These are phyloP conservation scores for Mortierella sp. DNA, from an alignment of 371 early-diverging fungal species.

Conservation along the genomic window DNA sequence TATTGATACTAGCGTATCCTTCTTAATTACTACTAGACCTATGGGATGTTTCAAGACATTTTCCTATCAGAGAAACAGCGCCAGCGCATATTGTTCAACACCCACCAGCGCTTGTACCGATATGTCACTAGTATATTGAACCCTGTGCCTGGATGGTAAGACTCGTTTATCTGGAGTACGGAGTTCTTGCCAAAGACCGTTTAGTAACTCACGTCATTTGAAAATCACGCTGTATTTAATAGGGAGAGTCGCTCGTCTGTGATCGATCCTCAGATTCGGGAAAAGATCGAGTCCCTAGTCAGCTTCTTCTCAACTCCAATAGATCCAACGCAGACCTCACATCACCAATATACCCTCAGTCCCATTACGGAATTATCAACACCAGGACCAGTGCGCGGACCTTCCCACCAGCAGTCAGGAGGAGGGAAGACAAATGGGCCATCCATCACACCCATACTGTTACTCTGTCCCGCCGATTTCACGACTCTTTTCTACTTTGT, in stretches of 20 bases:
- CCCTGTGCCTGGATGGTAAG: constrained; percentile 61
- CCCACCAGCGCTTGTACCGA: constrained; percentile 60
- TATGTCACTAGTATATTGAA: constrained; percentile 56
- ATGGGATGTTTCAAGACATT: constrained; percentile 61
- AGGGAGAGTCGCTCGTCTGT: constrained; percentile 46
- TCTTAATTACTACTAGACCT: constrained; percentile 37
- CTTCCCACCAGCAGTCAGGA: background rate
- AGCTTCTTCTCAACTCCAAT: constrained; percentile 27
- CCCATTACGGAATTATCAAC: constrained; percentile 35
- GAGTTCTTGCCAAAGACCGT: background rate
- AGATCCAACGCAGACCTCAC: background rate
- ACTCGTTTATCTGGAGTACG: too few relatives aligned
- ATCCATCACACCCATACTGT: constrained; percentile 36
- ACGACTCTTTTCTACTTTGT: constrained; percentile 57
- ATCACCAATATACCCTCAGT: constrained; percentile 33
- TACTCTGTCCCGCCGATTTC: constrained; percentile 57
- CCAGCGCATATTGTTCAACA: constrained; percentile 57
- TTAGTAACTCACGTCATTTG: background rate
- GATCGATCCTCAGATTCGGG: constrained; percentile 47
- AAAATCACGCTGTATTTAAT: background rate
- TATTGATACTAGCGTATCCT: background rate
- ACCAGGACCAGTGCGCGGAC: constrained; percentile 26
- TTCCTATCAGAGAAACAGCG: constrained; percentile 59
- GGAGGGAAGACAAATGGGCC: constrained; percentile 15
- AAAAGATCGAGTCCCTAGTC: constrained; percentile 36